Evolutionary conservation across 2,329 filamentous ascomycete genomes (phyloP).

Genomic region (Aspergillus hortae): DNA sequence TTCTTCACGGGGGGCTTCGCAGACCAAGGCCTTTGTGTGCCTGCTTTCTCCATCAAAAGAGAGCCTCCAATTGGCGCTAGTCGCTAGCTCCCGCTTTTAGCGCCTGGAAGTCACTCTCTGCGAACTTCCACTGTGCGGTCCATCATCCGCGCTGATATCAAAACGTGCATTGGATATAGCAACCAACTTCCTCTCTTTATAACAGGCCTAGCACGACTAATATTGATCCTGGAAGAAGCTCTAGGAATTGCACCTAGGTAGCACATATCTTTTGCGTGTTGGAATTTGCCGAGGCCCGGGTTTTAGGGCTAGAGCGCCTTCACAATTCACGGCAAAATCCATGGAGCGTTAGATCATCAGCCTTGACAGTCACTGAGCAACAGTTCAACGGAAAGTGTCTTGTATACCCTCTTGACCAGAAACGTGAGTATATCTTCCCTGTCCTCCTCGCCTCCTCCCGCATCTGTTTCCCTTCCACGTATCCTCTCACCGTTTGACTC

Average conservation of each 20-base stretch:
- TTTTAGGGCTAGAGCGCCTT: not conserved
- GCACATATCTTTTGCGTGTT: too few relatives aligned
- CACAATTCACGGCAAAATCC: not conserved
- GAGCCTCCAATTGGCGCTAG: not conserved
- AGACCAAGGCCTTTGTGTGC: not conserved
- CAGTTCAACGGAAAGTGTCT: not conserved
- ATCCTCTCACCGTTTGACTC: not conserved
- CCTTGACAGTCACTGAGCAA: not conserved
- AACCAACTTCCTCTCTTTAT: not conserved
- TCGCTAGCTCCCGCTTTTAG: slow-evolving; percentile 4
- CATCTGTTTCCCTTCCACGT: not conserved
- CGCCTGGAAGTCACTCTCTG: not conserved
- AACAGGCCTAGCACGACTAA: not conserved
- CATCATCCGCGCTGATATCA: not conserved
- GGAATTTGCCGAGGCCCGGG: not conserved
- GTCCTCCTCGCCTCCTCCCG: not conserved
- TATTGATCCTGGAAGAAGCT: not conserved
- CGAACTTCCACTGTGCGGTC: not conserved
- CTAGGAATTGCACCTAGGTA: too few relatives aligned
- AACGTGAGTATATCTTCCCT: not conserved
- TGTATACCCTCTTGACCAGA: not conserved
- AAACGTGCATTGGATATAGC: not conserved
- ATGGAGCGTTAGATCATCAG: not conserved
- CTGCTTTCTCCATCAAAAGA: not conserved
- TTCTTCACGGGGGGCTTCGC: not conserved